These are phyloP conservation scores for Lithocarpus polystachyus DNA, from an alignment of 306 rosid genomes.

Conservation along the genomic window DNA sequence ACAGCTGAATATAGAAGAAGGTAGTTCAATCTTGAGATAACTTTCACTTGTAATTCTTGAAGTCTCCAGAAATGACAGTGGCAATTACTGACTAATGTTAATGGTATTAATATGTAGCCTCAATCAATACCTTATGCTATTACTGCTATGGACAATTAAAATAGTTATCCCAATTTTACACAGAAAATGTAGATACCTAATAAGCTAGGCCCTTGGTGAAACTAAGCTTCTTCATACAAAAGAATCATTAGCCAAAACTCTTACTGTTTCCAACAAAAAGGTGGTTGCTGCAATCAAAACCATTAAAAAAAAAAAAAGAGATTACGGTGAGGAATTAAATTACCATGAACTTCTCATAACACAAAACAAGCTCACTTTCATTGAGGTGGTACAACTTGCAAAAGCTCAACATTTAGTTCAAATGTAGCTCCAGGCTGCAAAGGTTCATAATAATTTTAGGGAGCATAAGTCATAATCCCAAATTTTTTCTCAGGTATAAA, in stretches of 20 bases:
- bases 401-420: slow-evolving; percentile 81
- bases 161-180: not conserved
- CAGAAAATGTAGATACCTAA: not conserved
- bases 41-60: too few species aligned
- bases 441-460: slow-evolving; percentile 24
- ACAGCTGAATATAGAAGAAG: too few species aligned
- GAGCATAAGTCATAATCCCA: slow-evolving; percentile 14
- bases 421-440: slow-evolving; percentile 95
- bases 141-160: not conserved
- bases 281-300: not conserved
- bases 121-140: not conserved
- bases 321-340: not conserved
- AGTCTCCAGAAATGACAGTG: not conserved
- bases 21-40: too few species aligned
- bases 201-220: not conserved
- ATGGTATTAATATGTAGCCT: not conserved
- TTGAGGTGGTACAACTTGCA: slow-evolving; percentile 50
- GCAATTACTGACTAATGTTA: not conserved
- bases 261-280: not conserved
- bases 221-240: not conserved
- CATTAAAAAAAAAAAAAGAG: not conserved
- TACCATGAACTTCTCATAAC: slow-evolving; percentile 1
- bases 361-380: slow-evolving; percentile 28
- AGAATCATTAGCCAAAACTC: not conserved
- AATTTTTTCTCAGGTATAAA: not conserved